Base-by-base conservation (phyloP, 495 filamentous ascomycete genomes). In the Glonium stellatum region DNA sequence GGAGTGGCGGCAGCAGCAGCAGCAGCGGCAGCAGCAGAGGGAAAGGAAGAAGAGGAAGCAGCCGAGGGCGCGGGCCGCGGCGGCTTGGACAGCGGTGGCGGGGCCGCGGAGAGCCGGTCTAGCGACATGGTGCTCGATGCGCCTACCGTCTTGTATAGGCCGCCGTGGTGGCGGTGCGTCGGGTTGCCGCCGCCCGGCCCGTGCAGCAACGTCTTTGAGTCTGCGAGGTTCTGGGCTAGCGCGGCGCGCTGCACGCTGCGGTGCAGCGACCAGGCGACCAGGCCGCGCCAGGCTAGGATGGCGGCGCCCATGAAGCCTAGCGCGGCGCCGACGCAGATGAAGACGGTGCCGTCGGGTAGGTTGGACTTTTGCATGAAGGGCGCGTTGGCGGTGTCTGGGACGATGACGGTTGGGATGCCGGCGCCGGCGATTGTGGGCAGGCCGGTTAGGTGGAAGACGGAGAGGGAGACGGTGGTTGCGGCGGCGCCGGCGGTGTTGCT, bases 291-390 rank as follows among this genome's bases (percentile, higher is more conserved):
- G 55, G 85, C 80, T 1, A 97, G 79, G 18, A 98, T 80, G 22
- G 85, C 81, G 11, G 89, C 74, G 4, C 84, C 90, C 58, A 97
- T 82, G 58, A 91, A 84, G 31, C 87, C 95, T 4, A 98, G 81
- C 34, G 86, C 85, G 19, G 90, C 89, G 48, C 95, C 93, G 19
- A 97, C 95, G 42, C 81, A 84, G 69, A 98, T 98, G 77, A 98
- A 98, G 35, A 98, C 85, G 23, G 93, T 97, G 18, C 93, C 93
- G 74, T 97, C 90, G 0, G 93, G 93, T 8, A 91, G 80, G 47
- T 78, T 86, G n/a, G 90, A 92, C 69, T 87, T 86, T 67, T 95
- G 89, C 91, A 98, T 96, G 70, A 89, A 98, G 27, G 95, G 93
- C 22, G 93, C 93, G 71, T 85, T 80, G 11, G 82, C 78, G 1